phyloP scores from a whole-genome alignment of 1,284 basidiomycete species.

The Cryptococcus floricola region DNA sequence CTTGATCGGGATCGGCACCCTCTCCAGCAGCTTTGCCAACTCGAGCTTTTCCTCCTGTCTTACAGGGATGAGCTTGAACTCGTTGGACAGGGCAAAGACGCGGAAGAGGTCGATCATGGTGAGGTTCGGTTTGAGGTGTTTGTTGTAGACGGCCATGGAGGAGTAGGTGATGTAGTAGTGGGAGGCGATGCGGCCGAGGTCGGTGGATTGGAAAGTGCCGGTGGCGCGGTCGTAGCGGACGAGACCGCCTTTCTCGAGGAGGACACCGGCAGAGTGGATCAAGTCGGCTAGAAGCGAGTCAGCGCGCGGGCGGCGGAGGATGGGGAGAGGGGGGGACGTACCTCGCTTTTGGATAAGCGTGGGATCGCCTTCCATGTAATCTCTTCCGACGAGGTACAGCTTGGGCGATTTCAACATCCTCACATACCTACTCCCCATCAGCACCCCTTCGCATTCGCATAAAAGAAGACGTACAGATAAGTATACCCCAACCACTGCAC shows the following conservation, averaged over 20 bases:
- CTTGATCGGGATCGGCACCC: conserved; percentile 96
- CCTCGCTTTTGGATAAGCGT: conserved; percentile 79
- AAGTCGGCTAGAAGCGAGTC: conserved; percentile 85
- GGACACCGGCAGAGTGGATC: conserved; percentile 84
- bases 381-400: conserved; percentile 82
- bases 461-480: conserved; percentile 82
- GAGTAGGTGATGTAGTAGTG: conserved; percentile 95
- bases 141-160: conserved; percentile 96
- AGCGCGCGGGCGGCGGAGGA: too few relatives aligned
- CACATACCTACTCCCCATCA: conserved; percentile 64
- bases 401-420: conserved; percentile 89
- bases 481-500: conserved; percentile 97
- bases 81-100: conserved; percentile 93
- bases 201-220: conserved; percentile 85
- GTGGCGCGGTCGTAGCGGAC: conserved; percentile 88
- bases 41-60: conserved; percentile 81
- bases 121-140: conserved; percentile 85
- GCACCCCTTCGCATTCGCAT: too few relatives aligned
- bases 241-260: conserved; percentile 91
- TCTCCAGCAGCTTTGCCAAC: conserved; percentile 84
- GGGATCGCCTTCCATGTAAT: conserved; percentile 78
- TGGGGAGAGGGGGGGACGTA: conserved; percentile 9
- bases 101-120: conserved; percentile 87
- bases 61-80: conserved; percentile 94
- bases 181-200: conserved; percentile 90